Evolutionary conservation across 164 flowering plant species (phyloP).

Genomic region (Magnolia sinica): DNA sequence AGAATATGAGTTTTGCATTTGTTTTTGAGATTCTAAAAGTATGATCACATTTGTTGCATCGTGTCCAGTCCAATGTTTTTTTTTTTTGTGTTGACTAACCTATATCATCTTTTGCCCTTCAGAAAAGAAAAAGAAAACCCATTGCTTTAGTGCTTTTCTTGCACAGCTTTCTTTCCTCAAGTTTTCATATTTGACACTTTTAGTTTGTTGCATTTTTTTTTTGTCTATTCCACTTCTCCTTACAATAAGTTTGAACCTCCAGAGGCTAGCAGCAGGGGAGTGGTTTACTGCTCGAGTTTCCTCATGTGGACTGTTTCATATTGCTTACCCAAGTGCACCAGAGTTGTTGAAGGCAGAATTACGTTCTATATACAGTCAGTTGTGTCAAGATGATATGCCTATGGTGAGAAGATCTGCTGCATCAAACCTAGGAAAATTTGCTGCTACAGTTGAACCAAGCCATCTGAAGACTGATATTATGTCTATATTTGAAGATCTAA

Average conservation of each 20-base stretch:
- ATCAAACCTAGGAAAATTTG: constrained; percentile 88
- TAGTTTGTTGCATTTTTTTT: background rate
- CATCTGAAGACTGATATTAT: constrained; percentile 79
- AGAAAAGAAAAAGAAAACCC: too few relatives aligned
- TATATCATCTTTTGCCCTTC: too few relatives aligned
- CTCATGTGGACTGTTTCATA: constrained; percentile 92
- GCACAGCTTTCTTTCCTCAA: too few relatives aligned
- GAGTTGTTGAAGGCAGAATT: constrained; percentile 71
- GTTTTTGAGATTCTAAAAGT: too few relatives aligned
- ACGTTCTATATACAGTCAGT: constrained; percentile 64
- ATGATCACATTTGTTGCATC: too few relatives aligned
- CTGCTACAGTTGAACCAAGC: constrained; percentile 81
- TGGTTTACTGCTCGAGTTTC: constrained; percentile 99
- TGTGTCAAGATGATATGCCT: constrained; percentile 98
- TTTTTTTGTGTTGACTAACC: too few relatives aligned
- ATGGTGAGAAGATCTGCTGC: constrained; percentile 98
- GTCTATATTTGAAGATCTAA: constrained; percentile 84
- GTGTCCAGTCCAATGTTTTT: too few relatives aligned
- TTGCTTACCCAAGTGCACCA: constrained; percentile 94
- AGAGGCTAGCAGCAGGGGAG: constrained; percentile 96
- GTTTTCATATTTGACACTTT: background rate
- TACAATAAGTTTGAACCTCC: constrained; percentile 11
- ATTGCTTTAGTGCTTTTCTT: too few relatives aligned
- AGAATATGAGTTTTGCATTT: too few relatives aligned
- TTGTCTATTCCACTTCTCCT: background rate